Evolutionary conservation across 805 yeast species (phyloP), one percentile per base, ranked within the genome.

Genomic region (Starmerella vitae): DNA sequence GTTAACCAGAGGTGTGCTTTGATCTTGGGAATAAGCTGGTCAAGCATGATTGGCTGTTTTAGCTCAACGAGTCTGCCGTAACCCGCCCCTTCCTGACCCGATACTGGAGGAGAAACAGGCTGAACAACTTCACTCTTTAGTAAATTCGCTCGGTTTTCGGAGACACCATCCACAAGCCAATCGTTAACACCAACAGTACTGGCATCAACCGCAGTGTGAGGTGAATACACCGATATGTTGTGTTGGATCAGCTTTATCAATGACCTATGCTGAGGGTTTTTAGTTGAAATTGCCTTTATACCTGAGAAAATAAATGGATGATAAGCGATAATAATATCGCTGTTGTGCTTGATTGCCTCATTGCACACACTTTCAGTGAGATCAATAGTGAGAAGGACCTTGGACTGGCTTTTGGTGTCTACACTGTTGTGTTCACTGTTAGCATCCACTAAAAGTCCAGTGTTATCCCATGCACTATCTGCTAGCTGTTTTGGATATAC

Each of bases 131-230:
- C 18, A 43, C 47, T 34, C 20, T 34, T 30, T 49, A 57, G 54
- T 38, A 51, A 41, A 40, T 44, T 45, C 2, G 46, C 44, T 2
- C 57, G 54, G 21, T 20, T 14, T 0, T 58, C 53, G 3, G 71
- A 53, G 5, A 78, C 59, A 2, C 82, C 81, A 28, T 71, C 73
- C 1, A 72, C 79, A 30, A 91, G 65, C 79, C 94, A 91, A 56
- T 85, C 97, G 50, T 91, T 91, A 45, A 91, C 95, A 18, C 98
- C 98, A n/a, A 78, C 80, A 10, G 60, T 59, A 8, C 91, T 91
- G 19, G 96, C 88, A 60, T 91, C 98, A 3, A 91, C 80, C 0
- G 97, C 85, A 1, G 98, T 88, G 55, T 91, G 99, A 20, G 99
- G 98, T 39, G 78, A 78, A 57, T 91, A 91, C 1, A 91, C 98